Evolutionary conservation across 305 asterid species (phyloP), one percentile per base, ranked within the genome.

Genomic region (Plantago coronopus): DNA sequence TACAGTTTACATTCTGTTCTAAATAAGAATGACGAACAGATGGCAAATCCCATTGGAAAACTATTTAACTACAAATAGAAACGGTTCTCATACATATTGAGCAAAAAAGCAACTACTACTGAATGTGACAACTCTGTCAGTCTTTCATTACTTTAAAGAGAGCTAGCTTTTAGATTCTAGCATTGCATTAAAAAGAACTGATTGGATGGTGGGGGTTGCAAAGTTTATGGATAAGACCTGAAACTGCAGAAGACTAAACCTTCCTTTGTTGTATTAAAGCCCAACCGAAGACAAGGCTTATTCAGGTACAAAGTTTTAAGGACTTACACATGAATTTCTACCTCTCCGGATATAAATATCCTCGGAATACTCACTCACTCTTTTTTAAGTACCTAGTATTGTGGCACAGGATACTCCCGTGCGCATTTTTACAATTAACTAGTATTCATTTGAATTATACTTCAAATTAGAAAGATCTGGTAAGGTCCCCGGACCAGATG

Each of bases 231-330:
- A 46, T 23, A 43, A 62, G 64, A 49, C n/a, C 48, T 49, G 65
- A 61, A 61, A 58, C 54, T 42, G 61, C 57, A 48, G 45, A 63
- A 34, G 54, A 27, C 45, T 37, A 47, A 40, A 19, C 51, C 62
- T 53, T 53, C 4, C 17, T 19, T 40, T 54, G 11, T 9, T 0
- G 20, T 53, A 15, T 23, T 19, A 61, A 22, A 51, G 58, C 61
- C 61, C 55, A 50, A 17, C 65, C 45, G 8, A 29, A 58, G 15
- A 54, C 7, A 16, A 66, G 55, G 55, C 61, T 67, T 46, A 64
- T 59, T 40, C 27, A 20, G 31, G 31, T 31, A 53, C 29, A 59
- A 42, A 3, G 22, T 59, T 55, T 34, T n/a, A 44, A 42, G 42
- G 59, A 38, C 34, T 54, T 38, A 50, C 31, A 37, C 64, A 62